These are phyloP conservation scores for Leishmania amazonensis DNA, from an alignment of 208 protist genomes.

Conservation along the genomic window DNA sequence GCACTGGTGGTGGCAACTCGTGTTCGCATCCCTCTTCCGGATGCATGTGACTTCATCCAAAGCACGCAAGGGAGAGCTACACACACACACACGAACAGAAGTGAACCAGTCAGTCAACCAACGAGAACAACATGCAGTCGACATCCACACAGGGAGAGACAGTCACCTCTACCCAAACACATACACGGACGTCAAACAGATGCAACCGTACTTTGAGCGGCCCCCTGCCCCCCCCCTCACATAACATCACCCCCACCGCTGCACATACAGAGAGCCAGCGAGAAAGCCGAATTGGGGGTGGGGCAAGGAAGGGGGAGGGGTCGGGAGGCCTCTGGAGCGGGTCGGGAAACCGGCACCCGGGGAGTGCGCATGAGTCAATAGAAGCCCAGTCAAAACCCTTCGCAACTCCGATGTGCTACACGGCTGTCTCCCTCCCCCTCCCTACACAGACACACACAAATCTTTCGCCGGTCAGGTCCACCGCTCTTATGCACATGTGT, in stretches of 20 bases:
- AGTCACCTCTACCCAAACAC: neutral
- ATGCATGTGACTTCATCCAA: neutral
- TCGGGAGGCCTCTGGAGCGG: neutral
- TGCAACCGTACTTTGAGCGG: neutral
- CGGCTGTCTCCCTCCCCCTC: neutral
- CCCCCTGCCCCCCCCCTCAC: neutral
- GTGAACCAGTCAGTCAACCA: too few relatives aligned
- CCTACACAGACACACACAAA: neutral
- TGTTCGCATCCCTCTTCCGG: neutral
- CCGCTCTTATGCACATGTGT: neutral
- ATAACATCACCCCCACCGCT: too few relatives aligned
- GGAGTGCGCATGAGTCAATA: neutral
- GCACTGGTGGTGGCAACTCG: neutral
- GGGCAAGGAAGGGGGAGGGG: neutral
- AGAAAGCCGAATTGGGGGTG: neutral
- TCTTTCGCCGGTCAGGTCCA: neutral
- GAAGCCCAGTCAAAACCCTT: conserved; percentile 7
- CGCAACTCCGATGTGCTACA: neutral
- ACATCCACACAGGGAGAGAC: neutral
- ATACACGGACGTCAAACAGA: neutral
- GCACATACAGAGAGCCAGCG: neutral
- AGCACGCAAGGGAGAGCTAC: neutral
- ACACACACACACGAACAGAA: neutral
- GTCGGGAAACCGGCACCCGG: neutral
- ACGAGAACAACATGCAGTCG: neutral